A percentile compares a stretch with the other conserved stretches of the same genome.
Conservation (phyloP, 2,329 filamentous ascomycete species). For the Scedosporium minutisporum region DNA sequence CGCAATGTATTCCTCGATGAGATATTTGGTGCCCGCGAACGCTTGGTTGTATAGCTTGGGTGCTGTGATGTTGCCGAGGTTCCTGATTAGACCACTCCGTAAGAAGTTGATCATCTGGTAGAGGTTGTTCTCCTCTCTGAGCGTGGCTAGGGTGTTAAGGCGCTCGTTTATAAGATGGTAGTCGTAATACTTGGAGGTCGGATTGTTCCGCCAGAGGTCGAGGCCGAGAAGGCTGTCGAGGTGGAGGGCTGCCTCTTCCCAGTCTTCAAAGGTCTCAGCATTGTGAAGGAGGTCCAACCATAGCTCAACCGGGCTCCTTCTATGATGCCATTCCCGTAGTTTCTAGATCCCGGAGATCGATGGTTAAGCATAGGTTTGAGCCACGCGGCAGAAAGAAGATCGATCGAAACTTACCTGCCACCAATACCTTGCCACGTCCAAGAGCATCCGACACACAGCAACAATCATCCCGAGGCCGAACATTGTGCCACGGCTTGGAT, state of each 20-base stretch:
- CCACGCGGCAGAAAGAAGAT: not conserved
- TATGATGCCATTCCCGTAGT: conserved; percentile 45
- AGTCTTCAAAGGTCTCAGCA: conserved; percentile 69
- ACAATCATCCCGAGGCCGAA: conserved; percentile 29
- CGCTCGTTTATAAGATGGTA: conserved; percentile 75
- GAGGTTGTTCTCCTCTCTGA: conserved; percentile 62
- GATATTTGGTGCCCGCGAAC: conserved; percentile 78
- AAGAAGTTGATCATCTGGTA: conserved; percentile 69
- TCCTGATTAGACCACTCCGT: conserved; percentile 69
- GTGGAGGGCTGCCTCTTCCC: conserved; percentile 73
- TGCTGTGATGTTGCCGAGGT: conserved; percentile 77
- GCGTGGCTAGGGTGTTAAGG: conserved; percentile 58
- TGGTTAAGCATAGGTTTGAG: not conserved
- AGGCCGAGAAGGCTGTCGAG: conserved; percentile 75
- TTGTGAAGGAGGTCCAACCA: conserved; percentile 57
- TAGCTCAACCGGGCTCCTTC: conserved; percentile 53
- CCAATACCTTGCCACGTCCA: conserved; percentile 56
- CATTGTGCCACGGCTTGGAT: conserved; percentile 12
- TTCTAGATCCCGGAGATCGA: not conserved
- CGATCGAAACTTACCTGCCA: conserved; percentile 35
- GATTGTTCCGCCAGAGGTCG: conserved; percentile 77
- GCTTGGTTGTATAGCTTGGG: conserved; percentile 74
- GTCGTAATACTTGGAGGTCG: conserved; percentile 74
- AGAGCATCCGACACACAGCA: conserved; percentile 46
- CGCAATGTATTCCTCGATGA: conserved; percentile 85